Evolutionary conservation across 257 asterid genomes (phyloP).

Genomic region (Fraxinus pennsylvanica): DNA sequence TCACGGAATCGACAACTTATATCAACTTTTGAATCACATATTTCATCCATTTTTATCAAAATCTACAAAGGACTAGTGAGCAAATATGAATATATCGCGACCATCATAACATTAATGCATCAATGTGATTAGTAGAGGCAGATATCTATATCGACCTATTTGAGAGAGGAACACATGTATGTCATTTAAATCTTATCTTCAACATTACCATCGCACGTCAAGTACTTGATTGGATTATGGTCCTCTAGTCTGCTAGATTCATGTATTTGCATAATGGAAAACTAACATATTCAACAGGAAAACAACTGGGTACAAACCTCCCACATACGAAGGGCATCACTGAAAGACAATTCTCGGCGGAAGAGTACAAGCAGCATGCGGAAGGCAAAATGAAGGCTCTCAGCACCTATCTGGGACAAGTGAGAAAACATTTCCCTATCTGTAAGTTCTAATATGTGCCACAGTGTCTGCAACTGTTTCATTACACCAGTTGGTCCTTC

Average conservation of each 20-base stretch:
- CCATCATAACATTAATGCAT: neutral
- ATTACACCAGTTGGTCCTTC: slow-evolving; percentile 98
- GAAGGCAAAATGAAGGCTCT: slow-evolving; percentile 97
- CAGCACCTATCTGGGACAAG: slow-evolving; percentile 84
- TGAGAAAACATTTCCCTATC: slow-evolving; percentile 89
- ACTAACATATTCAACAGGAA: slow-evolving; percentile 14
- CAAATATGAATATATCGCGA: neutral
- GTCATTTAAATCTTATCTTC: neutral
- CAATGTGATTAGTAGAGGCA: neutral
- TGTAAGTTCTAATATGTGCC: slow-evolving; percentile 89
- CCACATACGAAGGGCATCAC: slow-evolving; percentile 95
- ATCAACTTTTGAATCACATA: too few species aligned
- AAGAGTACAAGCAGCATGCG: slow-evolving; percentile 97
- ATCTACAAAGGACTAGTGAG: neutral
- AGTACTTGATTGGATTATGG: neutral
- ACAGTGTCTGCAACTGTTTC: slow-evolving; percentile 92
- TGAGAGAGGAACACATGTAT: neutral
- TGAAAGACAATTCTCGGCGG: slow-evolving; percentile 92
- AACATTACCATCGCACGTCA: neutral
- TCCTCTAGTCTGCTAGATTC: neutral
- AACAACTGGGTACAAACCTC: slow-evolving; percentile 72
- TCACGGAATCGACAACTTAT: too few species aligned
- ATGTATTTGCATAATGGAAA: slow-evolving; percentile 22
- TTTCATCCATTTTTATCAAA: too few species aligned
- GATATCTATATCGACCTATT: neutral